Evolutionary conservation across 2,329 filamentous ascomycete genomes (phyloP).

Genomic region (Xylaria sp.): DNA sequence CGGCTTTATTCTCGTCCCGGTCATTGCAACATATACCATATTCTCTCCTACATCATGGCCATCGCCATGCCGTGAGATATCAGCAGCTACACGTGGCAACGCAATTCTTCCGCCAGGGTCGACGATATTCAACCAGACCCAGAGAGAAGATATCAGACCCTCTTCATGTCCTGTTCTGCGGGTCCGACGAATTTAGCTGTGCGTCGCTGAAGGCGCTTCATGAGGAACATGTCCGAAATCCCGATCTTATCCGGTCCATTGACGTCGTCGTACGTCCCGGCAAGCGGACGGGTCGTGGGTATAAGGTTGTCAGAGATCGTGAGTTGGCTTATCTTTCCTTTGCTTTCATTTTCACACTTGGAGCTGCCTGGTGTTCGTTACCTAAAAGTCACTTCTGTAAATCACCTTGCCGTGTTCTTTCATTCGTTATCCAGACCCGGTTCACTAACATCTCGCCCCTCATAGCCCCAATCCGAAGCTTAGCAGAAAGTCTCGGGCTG

Average conservation of each 20-base stretch:
- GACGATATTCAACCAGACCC: background rate
- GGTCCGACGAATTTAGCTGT: constrained; percentile 90
- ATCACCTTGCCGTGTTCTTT: background rate
- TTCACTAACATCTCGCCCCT: constrained; percentile 18
- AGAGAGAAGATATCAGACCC: constrained; percentile 59
- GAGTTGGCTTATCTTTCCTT: constrained; percentile 37
- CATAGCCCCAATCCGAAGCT: constrained; percentile 76
- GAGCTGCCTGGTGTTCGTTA: background rate
- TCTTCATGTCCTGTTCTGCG: constrained; percentile 90
- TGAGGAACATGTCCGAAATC: constrained; percentile 63
- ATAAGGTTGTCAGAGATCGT: constrained; percentile 76
- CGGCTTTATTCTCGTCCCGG: background rate
- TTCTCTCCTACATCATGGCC: background rate
- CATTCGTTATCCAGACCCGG: background rate
- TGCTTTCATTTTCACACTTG: background rate
- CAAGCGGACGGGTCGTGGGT: constrained; percentile 79
- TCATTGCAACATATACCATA: background rate
- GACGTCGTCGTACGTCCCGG: constrained; percentile 85
- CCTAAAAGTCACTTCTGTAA: background rate
- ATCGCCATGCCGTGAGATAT: background rate
- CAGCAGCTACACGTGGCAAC: background rate
- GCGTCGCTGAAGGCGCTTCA: constrained; percentile 77
- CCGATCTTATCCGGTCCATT: constrained; percentile 74
- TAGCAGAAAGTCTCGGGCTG: constrained; percentile 72
- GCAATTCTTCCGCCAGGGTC: background rate